A percentile compares a stretch with the other conserved stretches of the same genome.
These are phyloP conservation scores for Pachysandra terminalis DNA, from an alignment of 164 flowering plant genomes.

Conservation along the genomic window DNA sequence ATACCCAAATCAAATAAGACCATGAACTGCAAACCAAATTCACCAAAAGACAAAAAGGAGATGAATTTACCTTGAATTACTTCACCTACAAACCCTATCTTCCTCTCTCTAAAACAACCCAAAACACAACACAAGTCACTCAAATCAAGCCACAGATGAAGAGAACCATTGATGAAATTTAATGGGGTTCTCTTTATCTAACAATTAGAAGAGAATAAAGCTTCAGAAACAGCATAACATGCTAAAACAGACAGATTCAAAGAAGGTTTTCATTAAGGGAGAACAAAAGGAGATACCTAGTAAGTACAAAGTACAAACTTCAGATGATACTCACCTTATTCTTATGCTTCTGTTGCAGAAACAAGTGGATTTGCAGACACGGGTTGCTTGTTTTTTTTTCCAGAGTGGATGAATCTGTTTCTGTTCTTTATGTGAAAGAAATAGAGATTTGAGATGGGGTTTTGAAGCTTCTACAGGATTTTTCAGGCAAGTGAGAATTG, in stretches of 20 bases:
- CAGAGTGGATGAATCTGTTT: constrained; percentile 1
- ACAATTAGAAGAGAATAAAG: not conserved
- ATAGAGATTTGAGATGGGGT: constrained; percentile 5
- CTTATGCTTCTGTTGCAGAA: constrained; percentile 2
- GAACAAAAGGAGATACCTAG: not conserved
- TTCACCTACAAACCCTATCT: not conserved
- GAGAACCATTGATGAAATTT: not conserved
- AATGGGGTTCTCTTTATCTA: constrained; percentile 12
- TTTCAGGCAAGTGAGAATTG: not conserved
- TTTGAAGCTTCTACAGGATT: constrained; percentile 3
- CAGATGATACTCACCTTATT: constrained; percentile 6
- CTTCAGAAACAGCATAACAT: not conserved
- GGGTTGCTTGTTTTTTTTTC: not conserved
- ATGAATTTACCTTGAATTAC: not conserved
- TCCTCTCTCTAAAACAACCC: not conserved
- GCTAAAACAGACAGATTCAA: not conserved
- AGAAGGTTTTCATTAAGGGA: not conserved
- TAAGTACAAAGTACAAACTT: not conserved
- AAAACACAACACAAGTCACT: not conserved
- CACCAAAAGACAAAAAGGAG: not conserved
- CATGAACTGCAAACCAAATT: not conserved
- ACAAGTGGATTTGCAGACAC: constrained; percentile 12
- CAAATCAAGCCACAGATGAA: constrained; percentile 2
- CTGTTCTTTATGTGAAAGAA: not conserved
- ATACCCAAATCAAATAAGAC: not conserved